Evolutionary conservation across 2,329 filamentous ascomycete genomes (phyloP), one percentile per base, ranked within the genome.

Genomic region (Coniochaeta ligniaria): DNA sequence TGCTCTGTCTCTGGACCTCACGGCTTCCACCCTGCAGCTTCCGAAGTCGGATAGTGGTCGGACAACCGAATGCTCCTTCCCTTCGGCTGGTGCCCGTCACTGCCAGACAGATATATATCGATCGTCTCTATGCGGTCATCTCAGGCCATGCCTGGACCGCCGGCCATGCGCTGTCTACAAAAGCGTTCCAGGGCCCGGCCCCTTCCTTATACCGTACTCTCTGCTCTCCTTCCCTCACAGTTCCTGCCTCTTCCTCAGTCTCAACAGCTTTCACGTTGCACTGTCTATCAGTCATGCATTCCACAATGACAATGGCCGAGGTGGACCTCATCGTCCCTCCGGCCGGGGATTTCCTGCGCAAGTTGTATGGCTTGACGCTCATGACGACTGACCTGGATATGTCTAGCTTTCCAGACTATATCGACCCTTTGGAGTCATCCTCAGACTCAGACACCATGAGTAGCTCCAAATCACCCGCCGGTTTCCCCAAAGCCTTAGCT

Each of bases 321-420:
- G 45, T 67, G 22, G 62, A 58, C 60, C 62, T 20, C 61, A 59
- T 61, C n/a, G 43, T 50, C 14, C 33, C 60, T 50, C 63, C 57
- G 54, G 60, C 63, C 38, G 17, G 60, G 58, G 65, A 63, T 56
- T 60, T 41, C 24, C 62, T 60, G 58, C 66, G 62, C 45, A 70
- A 66, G 41, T 62, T 68, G 61, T 67, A 66, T 60, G 66, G 65
- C 56, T 63, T 73, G 66, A 67, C 67, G 12, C 63, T 74, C 60
- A 65, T 65, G 64, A 73, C 68, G 16, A 41, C 47, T 52, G 66
- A 74, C 69, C 45, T 73, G 50, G 57, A 63, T 24, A 62, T 61
- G 60, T 65, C 64, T 47, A 72, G 69, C 58, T 74, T 75, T 33
- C 72, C 73, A 22, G 70, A 71, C 9, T 74, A 73, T 63, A 64